phyloP scores from a whole-genome alignment of 2,329 filamentous ascomycete species.

The Paracamarosporium sp. region DNA sequence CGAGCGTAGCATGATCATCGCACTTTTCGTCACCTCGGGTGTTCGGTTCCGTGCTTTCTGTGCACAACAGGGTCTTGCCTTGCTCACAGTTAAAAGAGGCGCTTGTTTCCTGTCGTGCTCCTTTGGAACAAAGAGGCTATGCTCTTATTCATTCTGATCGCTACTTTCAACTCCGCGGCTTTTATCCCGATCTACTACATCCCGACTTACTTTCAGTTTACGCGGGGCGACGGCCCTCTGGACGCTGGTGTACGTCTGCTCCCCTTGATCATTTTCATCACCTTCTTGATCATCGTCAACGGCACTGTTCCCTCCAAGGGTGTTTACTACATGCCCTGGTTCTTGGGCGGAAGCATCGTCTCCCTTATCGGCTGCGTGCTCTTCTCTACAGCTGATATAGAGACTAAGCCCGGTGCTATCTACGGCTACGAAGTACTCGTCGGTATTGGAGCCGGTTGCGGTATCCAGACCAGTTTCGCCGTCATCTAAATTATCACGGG shows the following conservation, averaged over 20 bases:
- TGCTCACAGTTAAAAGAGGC: no score
- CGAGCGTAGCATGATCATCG: no score
- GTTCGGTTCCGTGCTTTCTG: no score
- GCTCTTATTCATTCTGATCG: slow-evolving; percentile 23
- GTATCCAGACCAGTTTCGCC: slow-evolving; percentile 16
- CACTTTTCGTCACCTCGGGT: no score
- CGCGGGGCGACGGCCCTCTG: slow-evolving; percentile 17
- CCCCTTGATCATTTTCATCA: slow-evolving; percentile 24
- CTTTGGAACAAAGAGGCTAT: not conserved
- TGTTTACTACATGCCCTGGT: slow-evolving; percentile 14
- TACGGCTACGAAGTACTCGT: slow-evolving; percentile 33
- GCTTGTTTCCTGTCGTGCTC: not conserved
- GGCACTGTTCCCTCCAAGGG: slow-evolving; percentile 18
- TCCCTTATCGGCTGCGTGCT: not conserved
- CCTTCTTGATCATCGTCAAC: slow-evolving; percentile 17
- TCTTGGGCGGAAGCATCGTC: slow-evolving; percentile 6
- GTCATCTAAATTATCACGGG: slow-evolving; percentile 18
- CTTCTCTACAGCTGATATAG: no score
- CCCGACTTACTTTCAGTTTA: slow-evolving; percentile 34
- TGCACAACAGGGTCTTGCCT: no score
- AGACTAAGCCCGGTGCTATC: slow-evolving; percentile 16
- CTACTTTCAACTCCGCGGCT: slow-evolving; percentile 22
- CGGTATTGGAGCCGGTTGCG: slow-evolving; percentile 26
- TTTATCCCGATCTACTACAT: slow-evolving; percentile 13
- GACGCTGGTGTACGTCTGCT: slow-evolving; percentile 27